These are phyloP conservation scores for Chlorencoelia australis DNA, from an alignment of 2,329 filamentous ascomycete species.

Conservation along the genomic window DNA sequence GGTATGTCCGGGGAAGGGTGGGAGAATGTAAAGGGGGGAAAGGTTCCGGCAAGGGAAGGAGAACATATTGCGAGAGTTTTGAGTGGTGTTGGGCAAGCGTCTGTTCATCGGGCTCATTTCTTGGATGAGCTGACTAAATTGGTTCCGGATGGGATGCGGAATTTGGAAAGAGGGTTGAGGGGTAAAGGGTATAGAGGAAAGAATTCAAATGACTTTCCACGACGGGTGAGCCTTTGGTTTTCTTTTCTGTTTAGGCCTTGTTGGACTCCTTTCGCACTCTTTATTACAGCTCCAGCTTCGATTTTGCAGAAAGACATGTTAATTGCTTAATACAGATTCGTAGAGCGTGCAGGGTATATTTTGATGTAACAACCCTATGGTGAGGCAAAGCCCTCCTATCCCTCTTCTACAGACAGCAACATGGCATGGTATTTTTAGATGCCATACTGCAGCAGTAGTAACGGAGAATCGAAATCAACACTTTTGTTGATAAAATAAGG, in stretches of 20 bases:
- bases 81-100: slow-evolving; percentile 18
- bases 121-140: slow-evolving; percentile 26
- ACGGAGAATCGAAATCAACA: slow-evolving; percentile 12
- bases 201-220: slow-evolving; percentile 30
- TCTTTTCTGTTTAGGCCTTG: too few species aligned
- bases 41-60: slow-evolving; percentile 12
- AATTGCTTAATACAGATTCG: too few species aligned
- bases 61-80: slow-evolving; percentile 11
- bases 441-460: too few species aligned
- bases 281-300: too few species aligned
- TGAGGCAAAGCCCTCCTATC: slow-evolving; percentile 23
- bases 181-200: slow-evolving; percentile 21
- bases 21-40: slow-evolving; percentile 9
- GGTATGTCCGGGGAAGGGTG: slow-evolving; percentile 18
- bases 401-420: slow-evolving; percentile 25
- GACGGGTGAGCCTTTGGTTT: too few species aligned
- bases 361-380: slow-evolving; percentile 23
- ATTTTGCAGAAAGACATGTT: too few species aligned
- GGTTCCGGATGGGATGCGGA: slow-evolving; percentile 29
- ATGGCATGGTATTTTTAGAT: slow-evolving; percentile 21
- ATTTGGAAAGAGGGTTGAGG: slow-evolving; percentile 29
- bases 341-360: slow-evolving; percentile 24
- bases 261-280: too few species aligned
- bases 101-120: slow-evolving; percentile 25
- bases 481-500: background rate